Conservation (phyloP, 2,329 filamentous ascomycete species). For the Xylariaceae sp. region DNA sequence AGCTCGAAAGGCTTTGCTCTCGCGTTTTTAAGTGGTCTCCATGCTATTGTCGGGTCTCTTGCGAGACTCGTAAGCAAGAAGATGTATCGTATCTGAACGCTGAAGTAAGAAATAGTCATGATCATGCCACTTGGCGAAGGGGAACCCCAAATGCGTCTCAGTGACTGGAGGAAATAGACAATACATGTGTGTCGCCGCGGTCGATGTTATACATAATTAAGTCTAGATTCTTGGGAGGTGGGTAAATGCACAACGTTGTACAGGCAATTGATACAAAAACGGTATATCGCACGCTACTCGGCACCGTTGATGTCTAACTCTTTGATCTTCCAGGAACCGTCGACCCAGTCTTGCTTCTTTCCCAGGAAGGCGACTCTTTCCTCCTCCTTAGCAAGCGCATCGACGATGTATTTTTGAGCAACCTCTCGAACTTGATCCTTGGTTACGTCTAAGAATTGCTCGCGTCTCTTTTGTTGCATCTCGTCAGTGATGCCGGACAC, state of each 20-base stretch:
- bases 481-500: conserved; percentile 82
- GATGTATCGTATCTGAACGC: conserved; percentile 70
- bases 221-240: conserved; percentile 37
- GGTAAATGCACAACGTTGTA: conserved; percentile 43
- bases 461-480: conserved; percentile 84
- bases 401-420: conserved; percentile 80
- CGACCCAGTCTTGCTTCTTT: conserved; percentile 79
- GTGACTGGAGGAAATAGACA: background rate
- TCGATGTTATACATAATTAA: conserved; percentile 18
- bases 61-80: conserved; percentile 47
- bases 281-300: conserved; percentile 18
- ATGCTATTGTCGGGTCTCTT: conserved; percentile 46
- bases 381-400: conserved; percentile 60
- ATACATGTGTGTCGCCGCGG: background rate
- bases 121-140: background rate
- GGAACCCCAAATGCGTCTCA: background rate
- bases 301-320: conserved; percentile 68
- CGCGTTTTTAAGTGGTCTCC: conserved; percentile 63
- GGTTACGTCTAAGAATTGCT: conserved; percentile 84
- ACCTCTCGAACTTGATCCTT: conserved; percentile 77
- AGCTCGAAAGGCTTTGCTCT: conserved; percentile 48
- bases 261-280: conserved; percentile 29
- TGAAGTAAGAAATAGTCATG: conserved; percentile 9
- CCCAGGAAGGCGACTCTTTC: conserved; percentile 76
- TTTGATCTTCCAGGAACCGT: conserved; percentile 71